phyloP scores from a whole-genome alignment of 2,329 filamentous ascomycete genomes.

The Trichocomaceae sp. region DNA sequence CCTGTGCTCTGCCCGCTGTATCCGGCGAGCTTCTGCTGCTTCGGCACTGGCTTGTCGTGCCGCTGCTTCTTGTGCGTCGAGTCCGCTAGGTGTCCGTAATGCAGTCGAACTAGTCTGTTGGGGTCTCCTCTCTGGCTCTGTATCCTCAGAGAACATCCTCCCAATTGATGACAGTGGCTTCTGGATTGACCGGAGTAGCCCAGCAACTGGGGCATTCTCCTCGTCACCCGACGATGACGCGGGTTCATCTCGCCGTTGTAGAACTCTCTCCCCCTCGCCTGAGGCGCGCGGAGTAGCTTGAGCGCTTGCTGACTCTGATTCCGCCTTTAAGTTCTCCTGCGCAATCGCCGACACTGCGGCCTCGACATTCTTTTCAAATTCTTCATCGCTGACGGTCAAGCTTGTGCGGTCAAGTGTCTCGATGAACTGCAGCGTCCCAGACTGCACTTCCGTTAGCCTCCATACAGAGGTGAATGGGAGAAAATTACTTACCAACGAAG shows the following conservation, averaged over 20 bases:
- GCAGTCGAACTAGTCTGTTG: conserved; percentile 25
- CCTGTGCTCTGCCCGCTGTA: conserved; percentile 76
- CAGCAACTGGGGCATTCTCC: conserved; percentile 74
- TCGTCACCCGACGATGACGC: conserved; percentile 44
- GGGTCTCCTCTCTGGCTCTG: conserved; percentile 36
- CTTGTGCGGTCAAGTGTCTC: conserved; percentile 93
- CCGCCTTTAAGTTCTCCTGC: conserved; percentile 66
- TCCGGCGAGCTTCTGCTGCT: conserved; percentile 73
- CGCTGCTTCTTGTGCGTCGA: conserved; percentile 74
- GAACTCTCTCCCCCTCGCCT: conserved; percentile 43
- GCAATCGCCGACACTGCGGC: conserved; percentile 91
- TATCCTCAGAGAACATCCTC: conserved; percentile 79
- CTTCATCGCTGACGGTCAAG: conserved; percentile 85
- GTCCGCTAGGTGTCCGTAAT: conserved; percentile 9
- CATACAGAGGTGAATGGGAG: background rate
- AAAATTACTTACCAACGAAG: conserved; percentile 62
- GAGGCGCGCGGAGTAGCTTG: conserved; percentile 55
- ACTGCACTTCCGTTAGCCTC: conserved; percentile 19
- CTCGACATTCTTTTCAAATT: conserved; percentile 96
- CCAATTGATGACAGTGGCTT: conserved; percentile 85
- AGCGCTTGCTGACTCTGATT: conserved; percentile 36
- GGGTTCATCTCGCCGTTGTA: conserved; percentile 27
- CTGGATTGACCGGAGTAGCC: conserved; percentile 83
- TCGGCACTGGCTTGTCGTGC: conserved; percentile 87
- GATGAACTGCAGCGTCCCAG: conserved; percentile 87